Evolutionary conservation across 2,329 filamentous ascomycete species (phyloP), one percentile per base, ranked within the genome.

Genomic region (Paracamarosporium sp.): DNA sequence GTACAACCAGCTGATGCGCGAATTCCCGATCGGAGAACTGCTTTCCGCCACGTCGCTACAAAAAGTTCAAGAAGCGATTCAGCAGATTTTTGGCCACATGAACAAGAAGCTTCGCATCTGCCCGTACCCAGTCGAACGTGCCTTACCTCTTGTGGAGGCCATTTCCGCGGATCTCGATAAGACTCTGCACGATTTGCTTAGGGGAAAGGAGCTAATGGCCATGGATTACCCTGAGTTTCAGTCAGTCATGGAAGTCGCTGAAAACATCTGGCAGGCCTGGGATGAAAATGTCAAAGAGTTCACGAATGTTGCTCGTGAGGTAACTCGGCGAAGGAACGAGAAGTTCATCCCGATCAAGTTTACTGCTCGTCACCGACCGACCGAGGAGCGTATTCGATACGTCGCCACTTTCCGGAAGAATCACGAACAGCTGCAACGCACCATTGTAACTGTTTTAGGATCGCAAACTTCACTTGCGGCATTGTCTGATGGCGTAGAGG

Each of bases 341-440:
- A 97, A 96, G 76, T 99, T 99, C 76, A 97, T 99, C 63, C 93
- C 94, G 4, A 98, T 99, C 82, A 98, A 98, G 81, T 93, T 99
- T 75, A 86, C 84, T 63, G 90, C 93, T 60, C 90, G 91, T 68
- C 95, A 99, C 74, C 89, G 87, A 36, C 91, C 94, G 75, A 91
- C 95, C 25, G 93, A 98, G 77, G 90, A 95, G 61, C 88, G 95
- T 41, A 83, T 99, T 65, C 93, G 91, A 70, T 99, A 99, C 75
- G 93, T 99, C 63, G 88, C 88, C 69, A 97, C 91, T 20, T 99
- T 99, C 81, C 88, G 95, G 25, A 91, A 94, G 70, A 97, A 98
- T 71, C 95, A 99, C 75, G 95, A 99, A 78, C 95, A 99, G 78
- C 86, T 99, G 46, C 94, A 97, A 78, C 89, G 89, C 65, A 99